These are phyloP conservation scores for Hippophae gyantsensis DNA, from an alignment of 306 rosid genomes.

Conservation along the genomic window DNA sequence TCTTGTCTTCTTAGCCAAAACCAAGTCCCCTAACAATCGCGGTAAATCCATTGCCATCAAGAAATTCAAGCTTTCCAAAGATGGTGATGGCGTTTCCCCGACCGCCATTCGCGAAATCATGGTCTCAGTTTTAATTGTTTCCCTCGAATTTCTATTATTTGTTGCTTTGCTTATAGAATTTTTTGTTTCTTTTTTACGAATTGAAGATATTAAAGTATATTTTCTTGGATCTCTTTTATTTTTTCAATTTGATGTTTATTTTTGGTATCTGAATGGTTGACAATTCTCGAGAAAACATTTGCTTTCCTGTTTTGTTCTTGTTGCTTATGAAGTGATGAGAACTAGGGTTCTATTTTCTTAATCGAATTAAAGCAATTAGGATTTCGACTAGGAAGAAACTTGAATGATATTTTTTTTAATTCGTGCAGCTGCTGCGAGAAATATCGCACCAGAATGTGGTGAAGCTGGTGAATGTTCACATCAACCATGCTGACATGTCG, in stretches of 20 bases:
- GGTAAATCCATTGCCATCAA: slow-evolving; percentile 93
- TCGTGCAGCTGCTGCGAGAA: slow-evolving; percentile 80
- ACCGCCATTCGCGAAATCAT: slow-evolving; percentile 98
- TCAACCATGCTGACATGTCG: slow-evolving; percentile 89
- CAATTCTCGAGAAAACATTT: not conserved
- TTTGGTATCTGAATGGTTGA: not conserved
- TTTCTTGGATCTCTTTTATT: not conserved
- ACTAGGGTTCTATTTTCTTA: not conserved
- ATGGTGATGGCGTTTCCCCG: slow-evolving; percentile 94
- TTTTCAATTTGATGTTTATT: not conserved
- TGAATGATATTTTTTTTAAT: not conserved
- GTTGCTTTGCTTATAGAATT: no score
- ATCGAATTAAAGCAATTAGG: not conserved
- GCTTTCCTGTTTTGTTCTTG: not conserved
- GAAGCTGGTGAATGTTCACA: slow-evolving; percentile 92
- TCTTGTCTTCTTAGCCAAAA: slow-evolving; percentile 78
- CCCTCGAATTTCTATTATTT: not conserved
- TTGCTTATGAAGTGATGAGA: not conserved
- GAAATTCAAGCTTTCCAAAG: slow-evolving; percentile 90
- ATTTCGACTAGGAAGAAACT: not conserved
- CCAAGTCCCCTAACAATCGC: slow-evolving; percentile 46
- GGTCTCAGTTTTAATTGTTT: slow-evolving; percentile 24
- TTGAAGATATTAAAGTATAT: no score
- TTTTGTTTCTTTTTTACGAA: no score
- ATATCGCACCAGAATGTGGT: slow-evolving; percentile 87